Conservation (phyloP, 2,329 filamentous ascomycete genomes). For the Kalaharituber pfeilii region DNA sequence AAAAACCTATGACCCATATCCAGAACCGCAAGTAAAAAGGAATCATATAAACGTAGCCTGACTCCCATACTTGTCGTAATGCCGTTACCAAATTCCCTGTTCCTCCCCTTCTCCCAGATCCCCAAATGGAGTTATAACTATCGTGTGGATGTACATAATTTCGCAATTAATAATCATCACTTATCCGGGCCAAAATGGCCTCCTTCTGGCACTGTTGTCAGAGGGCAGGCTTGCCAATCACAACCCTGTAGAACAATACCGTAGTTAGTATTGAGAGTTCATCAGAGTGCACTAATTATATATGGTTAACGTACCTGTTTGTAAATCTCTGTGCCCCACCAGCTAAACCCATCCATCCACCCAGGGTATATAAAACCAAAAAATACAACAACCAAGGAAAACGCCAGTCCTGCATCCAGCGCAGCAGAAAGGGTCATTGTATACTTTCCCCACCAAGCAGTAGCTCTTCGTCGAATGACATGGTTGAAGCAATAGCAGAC, state of each 20-base stretch:
- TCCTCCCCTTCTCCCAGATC: too few relatives aligned
- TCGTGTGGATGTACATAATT: background rate
- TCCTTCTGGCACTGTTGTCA: constrained; percentile 44
- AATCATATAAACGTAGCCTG: background rate
- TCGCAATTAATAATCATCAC: constrained; percentile 26
- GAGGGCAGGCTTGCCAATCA: constrained; percentile 68
- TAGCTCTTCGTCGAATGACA: constrained; percentile 48
- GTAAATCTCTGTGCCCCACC: constrained; percentile 82
- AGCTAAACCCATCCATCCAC: constrained; percentile 52
- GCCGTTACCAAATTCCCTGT: constrained; percentile 2
- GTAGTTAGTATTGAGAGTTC: background rate
- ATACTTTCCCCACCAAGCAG: constrained; percentile 77
- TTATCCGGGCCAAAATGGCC: constrained; percentile 47
- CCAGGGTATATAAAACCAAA: constrained; percentile 75
- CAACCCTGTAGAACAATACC: constrained; percentile 36
- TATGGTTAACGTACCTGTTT: constrained; percentile 37
- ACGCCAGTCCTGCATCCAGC: constrained; percentile 64
- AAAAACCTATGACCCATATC: background rate
- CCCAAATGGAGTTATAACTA: too few relatives aligned
- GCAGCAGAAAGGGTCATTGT: constrained; percentile 77
- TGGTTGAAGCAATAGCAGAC: constrained; percentile 78
- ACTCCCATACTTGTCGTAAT: background rate
- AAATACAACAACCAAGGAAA: constrained; percentile 68
- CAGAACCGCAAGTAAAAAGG: background rate
- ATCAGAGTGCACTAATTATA: background rate